Conservation (phyloP, 2,329 filamentous ascomycete species). For the Calonectria hongkongensis region DNA sequence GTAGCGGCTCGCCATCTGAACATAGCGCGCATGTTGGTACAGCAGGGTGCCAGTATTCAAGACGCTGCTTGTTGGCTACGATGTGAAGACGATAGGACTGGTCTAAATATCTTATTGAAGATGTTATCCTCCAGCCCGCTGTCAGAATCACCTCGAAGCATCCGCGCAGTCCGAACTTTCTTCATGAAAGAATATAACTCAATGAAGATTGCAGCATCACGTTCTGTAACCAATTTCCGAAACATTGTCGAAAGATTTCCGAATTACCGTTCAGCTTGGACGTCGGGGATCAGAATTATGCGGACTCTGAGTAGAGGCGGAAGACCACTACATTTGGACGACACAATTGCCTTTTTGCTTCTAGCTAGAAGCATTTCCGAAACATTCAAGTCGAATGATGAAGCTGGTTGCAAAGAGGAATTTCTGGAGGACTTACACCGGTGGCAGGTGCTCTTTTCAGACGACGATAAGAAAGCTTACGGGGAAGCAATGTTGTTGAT, state of each 20-base stretch:
- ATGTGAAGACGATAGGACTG: background rate
- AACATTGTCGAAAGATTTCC: background rate
- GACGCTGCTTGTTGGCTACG: background rate
- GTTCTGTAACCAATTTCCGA: background rate
- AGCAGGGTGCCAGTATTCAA: background rate
- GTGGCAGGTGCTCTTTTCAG: conserved; percentile 16
- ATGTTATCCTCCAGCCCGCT: background rate
- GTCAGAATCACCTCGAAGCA: no score
- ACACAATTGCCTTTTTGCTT: background rate
- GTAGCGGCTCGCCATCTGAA: no score
- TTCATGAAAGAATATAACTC: background rate
- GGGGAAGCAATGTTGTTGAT: background rate
- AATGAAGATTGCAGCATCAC: background rate
- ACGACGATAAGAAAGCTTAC: background rate
- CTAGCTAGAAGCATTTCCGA: conserved; percentile 1
- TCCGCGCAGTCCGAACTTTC: background rate
- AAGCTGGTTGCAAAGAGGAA: background rate
- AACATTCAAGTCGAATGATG: background rate
- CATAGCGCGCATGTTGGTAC: no score
- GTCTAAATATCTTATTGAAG: background rate
- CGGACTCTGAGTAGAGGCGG: background rate
- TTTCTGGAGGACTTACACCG: background rate
- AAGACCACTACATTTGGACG: background rate
- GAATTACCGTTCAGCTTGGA: background rate
- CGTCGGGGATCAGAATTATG: background rate